Evolutionary conservation across 768 basidiomycete species (phyloP).

Genomic region (Russula dissimulans): DNA sequence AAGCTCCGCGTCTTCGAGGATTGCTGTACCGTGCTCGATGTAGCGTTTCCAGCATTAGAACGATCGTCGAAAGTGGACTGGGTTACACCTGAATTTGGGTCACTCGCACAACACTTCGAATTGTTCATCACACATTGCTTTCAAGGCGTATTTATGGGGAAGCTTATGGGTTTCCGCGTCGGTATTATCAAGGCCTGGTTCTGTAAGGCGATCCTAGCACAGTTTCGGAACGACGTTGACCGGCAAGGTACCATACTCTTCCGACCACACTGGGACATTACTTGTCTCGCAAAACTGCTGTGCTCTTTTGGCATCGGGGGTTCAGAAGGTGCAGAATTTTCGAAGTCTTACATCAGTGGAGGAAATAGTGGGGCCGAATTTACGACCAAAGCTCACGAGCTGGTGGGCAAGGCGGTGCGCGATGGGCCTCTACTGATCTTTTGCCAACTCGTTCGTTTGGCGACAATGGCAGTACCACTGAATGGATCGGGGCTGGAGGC

Average conservation of each 20-base stretch:
- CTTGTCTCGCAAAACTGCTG: slow-evolving; percentile 1
- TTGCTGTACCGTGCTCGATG: slow-evolving; percentile 1
- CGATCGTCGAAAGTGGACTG: slow-evolving; percentile 3
- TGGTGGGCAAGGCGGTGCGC: neutral
- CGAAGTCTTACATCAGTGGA: neutral
- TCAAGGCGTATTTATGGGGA: neutral
- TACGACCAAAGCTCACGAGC: neutral
- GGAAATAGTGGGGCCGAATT: neutral
- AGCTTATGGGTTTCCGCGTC: neutral
- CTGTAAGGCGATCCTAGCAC: neutral
- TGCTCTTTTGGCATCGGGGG: neutral
- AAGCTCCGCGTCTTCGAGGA: neutral
- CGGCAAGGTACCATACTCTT: neutral
- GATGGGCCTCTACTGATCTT: slow-evolving; percentile 10
- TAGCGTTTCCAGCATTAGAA: neutral
- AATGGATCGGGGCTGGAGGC: neutral
- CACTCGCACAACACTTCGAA: neutral
- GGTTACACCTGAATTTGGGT: slow-evolving; percentile 3
- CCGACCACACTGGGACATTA: slow-evolving; percentile 4
- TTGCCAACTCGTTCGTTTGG: neutral
- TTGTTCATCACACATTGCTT: neutral
- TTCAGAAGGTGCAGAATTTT: neutral
- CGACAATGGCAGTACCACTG: neutral
- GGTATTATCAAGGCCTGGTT: neutral
- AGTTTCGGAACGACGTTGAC: neutral